Evolutionary conservation across 495 filamentous ascomycete species (phyloP), one percentile per base, ranked within the genome.

Genomic region (Astrothelium subdiscretum): DNA sequence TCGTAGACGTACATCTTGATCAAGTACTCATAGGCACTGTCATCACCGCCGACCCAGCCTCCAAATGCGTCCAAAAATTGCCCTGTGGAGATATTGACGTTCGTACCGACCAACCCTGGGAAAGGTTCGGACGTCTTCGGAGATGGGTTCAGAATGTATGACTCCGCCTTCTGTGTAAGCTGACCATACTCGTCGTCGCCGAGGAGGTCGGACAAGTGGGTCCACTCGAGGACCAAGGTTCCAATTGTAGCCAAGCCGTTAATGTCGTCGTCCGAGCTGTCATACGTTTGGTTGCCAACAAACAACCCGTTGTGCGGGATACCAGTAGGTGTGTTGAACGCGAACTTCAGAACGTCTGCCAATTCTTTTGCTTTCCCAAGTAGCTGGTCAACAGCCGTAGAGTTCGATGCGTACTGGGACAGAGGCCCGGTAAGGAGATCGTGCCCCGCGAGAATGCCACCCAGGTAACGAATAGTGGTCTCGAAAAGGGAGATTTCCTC

Each of bases 1-100:
- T 91, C 86, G 70, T 95, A 95, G 64, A 95, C 74, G 67, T 86
- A 95, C 89, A 94, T 92, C 79, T 96, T 96, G 71, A 96, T 87
- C 27, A 95, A 80, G 66, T 96, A 96, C 75, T 96, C 91, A 73
- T 95, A 96, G 76, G 85, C 94, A 27, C 83, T 88, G 73, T 96
- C 91, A 51, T 81, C 82, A 11, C 89, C 87, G 57, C 88, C 90
- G 63, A 84, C 81, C 91, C 91, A 96, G 26, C 87, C 85, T 48
- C 92, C 90, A 11, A 62, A 63, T 20, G 80, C 78, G 63, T 94
- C 83, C 2, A 77, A 61, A 66, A 95, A 94, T 6, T 77, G 22
- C n/a, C 90, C 91, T 3, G 78, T 83, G 0, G 65, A 66, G 62
- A 90, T 77, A 63, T 84, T 73, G 58, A 95, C 80, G 52, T 83